Base-by-base conservation (phyloP, 441 rosid genomes). In the Erysimum cheiri region DNA sequence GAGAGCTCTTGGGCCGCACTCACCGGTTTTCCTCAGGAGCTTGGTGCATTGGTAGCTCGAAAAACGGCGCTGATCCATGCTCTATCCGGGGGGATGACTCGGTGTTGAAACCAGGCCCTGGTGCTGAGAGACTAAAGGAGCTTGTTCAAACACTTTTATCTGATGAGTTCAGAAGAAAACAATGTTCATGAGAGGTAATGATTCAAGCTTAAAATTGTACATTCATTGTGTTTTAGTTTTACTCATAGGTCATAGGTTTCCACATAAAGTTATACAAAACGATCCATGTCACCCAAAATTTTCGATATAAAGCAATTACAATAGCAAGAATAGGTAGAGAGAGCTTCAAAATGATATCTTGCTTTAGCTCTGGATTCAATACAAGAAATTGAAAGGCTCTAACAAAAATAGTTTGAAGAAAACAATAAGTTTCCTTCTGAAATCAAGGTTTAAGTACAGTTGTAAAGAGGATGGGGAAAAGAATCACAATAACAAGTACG, bases 81-180 rank as follows among this genome's bases (percentile, higher is more conserved):
- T 39, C 60, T 31, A 47, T 63, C 55, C 36, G 56, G 14, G 68
- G 78, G 1, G 77, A 87, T 71, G 50, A 73, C 61, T 82, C 86
- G 0, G 83, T 72, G 60, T 83, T 92, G 36, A 82, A 67, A 80
- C 91, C 96, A 60, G 87, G 91, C 29, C 83, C 85, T 28, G 97
- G 94, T 17, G 90, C 85, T 33, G 85, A 78, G 76, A 89, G 90
- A 81, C 74, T 92, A 32, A 80, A 81, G 73, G 79, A 28, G 50
- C 90, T 92, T 65, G 67, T 92, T 52, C 60, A 62, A 15, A 64
- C 79, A 65, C 75, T 88, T 68, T 59, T 87, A 73, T 85, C 90
- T 11, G 87, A 84, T 44, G 85, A 89, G 40, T 74, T 87, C 65
- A 74, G 76, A 39, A 40, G 73, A 9, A 85, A 74, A 15, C 96